These are phyloP conservation scores for Neofusicoccum umdonicola DNA, from an alignment of 2,329 filamentous ascomycete genomes.

Conservation along the genomic window DNA sequence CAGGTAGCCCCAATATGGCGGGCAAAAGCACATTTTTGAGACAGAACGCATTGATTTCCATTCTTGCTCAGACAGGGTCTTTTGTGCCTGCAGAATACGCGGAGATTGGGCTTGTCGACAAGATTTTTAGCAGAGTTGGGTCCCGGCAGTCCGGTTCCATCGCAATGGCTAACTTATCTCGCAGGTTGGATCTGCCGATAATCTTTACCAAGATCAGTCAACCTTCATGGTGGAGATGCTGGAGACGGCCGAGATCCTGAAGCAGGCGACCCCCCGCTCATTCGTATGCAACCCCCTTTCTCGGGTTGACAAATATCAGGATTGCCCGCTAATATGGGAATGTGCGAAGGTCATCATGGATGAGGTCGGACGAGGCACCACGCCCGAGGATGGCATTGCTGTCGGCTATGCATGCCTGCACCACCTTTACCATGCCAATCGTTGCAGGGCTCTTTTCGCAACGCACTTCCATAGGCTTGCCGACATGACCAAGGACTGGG, in stretches of 20 bases:
- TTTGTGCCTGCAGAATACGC: slow-evolving; percentile 89
- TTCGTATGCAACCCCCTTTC: slow-evolving; percentile 57
- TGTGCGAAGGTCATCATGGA: slow-evolving; percentile 72
- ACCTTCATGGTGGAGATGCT: slow-evolving; percentile 99
- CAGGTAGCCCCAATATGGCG: slow-evolving; percentile 79
- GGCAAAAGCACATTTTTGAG: slow-evolving; percentile 95
- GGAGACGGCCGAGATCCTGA: slow-evolving; percentile 87
- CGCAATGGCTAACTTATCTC: background rate
- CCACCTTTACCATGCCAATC: slow-evolving; percentile 75
- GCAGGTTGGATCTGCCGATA: slow-evolving; percentile 81
- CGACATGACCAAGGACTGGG: slow-evolving; percentile 66
- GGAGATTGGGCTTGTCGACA: slow-evolving; percentile 87
- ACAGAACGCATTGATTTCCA: slow-evolving; percentile 91
- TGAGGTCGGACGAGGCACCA: slow-evolving; percentile 92
- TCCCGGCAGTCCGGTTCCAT: background rate
- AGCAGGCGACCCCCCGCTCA: slow-evolving; percentile 74
- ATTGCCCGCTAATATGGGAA: background rate
- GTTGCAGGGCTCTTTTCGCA: slow-evolving; percentile 81
- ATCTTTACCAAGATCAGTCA: slow-evolving; percentile 89
- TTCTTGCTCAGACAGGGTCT: slow-evolving; percentile 87
- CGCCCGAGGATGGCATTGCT: slow-evolving; percentile 85
- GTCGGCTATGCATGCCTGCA: slow-evolving; percentile 86
- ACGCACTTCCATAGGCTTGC: slow-evolving; percentile 89
- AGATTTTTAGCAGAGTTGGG: slow-evolving; percentile 74
- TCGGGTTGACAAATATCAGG: background rate